Evolutionary conservation across 176 grass and related monocot genomes (phyloP).

Genomic region (Carex scoparia): DNA sequence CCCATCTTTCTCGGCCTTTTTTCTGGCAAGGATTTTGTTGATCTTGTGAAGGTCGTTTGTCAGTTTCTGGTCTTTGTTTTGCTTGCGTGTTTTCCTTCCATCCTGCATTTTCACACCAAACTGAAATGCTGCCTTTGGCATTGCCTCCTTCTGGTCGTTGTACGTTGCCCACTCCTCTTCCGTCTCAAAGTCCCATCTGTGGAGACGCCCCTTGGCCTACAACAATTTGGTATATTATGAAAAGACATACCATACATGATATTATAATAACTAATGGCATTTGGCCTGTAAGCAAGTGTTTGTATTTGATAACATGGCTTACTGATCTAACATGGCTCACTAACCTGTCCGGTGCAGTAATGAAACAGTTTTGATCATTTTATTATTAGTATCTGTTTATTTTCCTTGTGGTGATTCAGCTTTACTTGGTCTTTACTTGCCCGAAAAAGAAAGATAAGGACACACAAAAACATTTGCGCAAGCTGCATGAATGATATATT

Average conservation of each 20-base stretch:
- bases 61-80: slow-evolving; percentile 98
- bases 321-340: neutral
- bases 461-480: neutral
- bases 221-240: neutral
- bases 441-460: neutral
- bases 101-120: slow-evolving; percentile 99
- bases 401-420: neutral
- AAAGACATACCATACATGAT: neutral
- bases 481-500: neutral
- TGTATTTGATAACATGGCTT: neutral
- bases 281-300: neutral
- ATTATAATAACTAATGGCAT: neutral
- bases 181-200: slow-evolving; percentile 97
- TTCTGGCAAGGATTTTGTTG: slow-evolving; percentile 85
- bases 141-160: slow-evolving; percentile 92
- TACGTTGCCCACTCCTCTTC: slow-evolving; percentile 97
- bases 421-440: neutral
- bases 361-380: neutral
- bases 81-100: slow-evolving; percentile 86
- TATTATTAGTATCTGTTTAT: neutral
- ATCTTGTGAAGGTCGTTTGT: slow-evolving; percentile 95
- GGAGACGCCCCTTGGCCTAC: slow-evolving; percentile 96
- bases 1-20: slow-evolving; percentile 73
- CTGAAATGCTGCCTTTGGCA: slow-evolving; percentile 98
- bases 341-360: neutral